Evolutionary conservation across 257 asterid species (phyloP), one percentile per base, ranked within the genome.

Genomic region (Solanum tarijense): DNA sequence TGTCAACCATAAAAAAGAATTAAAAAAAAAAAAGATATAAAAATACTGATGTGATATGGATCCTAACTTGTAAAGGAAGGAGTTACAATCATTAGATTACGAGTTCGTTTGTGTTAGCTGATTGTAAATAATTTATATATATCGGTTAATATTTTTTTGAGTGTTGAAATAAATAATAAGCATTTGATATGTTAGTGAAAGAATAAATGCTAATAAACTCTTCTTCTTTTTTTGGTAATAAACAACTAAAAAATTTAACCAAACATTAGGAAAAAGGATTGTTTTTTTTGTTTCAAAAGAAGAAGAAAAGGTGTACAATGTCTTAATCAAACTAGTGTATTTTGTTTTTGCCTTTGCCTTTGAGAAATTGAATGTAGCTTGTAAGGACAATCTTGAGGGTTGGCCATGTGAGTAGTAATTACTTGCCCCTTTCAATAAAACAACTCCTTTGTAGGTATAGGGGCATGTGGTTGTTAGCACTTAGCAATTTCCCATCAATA

Each of bases 381-480:
- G 41, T 81, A 16, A 29, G 85, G 85, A 81, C 85, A 27, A 81
- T 46, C 18, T 81, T 46, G 68, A 81, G 16, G 39, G 27, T 46
- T 81, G 68, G 85, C 85, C 85, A 82, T 82, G 85, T 82, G 85
- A 81, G 41, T 29, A 48, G 85, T 82, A 82, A 48, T 46, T 48
- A 82, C 39, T 82, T 81, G 68, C 41, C 68, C 84, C 41, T 18
- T 43, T 29, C 29, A 81, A 46, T 81, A 81, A 81, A 46, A 81
- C 85, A 81, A 29, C 39, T 29, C 39, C 68, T 81, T 46, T 48
- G 29, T 18, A 81, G 69, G 85, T 46, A 31, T 29, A 52, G 41
- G 29, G 20, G 85, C 85, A 81, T 46, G 85, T 81, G 85, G 85
- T 81, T 48, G 85, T 81, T 81, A 48, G 68, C 68, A 29, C 41